A percentile compares a stretch with the other conserved stretches of the same genome.
These are phyloP conservation scores for Blastocystis sp. DNA, from an alignment of 352 stramenopile species.

Conservation along the genomic window DNA sequence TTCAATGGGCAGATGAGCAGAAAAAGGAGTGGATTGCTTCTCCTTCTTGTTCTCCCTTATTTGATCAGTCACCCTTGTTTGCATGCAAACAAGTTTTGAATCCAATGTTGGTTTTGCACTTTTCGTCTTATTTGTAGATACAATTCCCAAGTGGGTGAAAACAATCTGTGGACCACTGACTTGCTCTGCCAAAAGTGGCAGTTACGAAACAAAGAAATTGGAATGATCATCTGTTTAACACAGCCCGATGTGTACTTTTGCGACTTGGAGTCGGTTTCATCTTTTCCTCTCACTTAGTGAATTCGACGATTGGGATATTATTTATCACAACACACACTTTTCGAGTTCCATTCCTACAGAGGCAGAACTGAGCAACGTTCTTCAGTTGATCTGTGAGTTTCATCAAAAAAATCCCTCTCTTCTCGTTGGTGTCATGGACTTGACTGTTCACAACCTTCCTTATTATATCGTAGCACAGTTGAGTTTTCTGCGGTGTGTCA, in stretches of 20 bases:
- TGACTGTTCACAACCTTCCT: not conserved
- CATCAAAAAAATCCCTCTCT: constrained; percentile 8
- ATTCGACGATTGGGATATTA: constrained; percentile 54
- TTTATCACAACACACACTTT: not conserved
- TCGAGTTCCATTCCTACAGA: not conserved
- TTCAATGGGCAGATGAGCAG: not conserved
- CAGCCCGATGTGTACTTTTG: constrained; percentile 37
- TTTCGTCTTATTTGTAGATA: not conserved
- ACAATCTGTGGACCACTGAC: constrained; percentile 5
- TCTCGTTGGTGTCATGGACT: constrained; percentile 22
- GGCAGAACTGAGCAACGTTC: not conserved
- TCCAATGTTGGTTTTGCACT: not conserved
- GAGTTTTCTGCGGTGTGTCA: not conserved
- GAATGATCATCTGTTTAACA: constrained; percentile 15
- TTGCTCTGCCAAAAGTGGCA: constrained; percentile 49
- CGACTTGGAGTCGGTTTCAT: not conserved
- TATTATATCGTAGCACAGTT: constrained; percentile 17
- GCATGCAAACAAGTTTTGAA: constrained; percentile 32
- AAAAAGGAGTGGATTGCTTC: not conserved
- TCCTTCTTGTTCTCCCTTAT: not conserved
- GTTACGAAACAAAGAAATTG: not conserved
- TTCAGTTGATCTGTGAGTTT: constrained; percentile 30
- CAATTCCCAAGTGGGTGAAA: not conserved
- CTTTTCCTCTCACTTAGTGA: not conserved
- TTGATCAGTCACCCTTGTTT: not conserved